Percentiles rank a stretch among this genome's conserved stretches.
Conservation (phyloP, 1,284 basidiomycete species). For the Chalciporus sp. region DNA sequence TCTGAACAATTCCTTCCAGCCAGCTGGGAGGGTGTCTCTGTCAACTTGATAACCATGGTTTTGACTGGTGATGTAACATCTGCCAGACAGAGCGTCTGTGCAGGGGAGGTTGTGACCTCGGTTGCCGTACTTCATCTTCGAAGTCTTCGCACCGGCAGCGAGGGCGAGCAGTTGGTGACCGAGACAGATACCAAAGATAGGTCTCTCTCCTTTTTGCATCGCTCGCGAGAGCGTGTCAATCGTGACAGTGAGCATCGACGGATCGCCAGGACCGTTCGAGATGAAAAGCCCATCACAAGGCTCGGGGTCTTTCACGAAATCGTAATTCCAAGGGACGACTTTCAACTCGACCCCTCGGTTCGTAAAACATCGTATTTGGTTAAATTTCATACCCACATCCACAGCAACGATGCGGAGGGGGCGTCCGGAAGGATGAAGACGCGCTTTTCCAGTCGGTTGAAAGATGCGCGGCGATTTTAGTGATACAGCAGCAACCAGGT, state of each 20-base stretch:
- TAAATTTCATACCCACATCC: slow-evolving; percentile 99
- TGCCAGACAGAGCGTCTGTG: slow-evolving; percentile 89
- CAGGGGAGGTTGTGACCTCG: slow-evolving; percentile 99
- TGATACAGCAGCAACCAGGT: slow-evolving; percentile 93
- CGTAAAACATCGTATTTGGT: slow-evolving; percentile 97
- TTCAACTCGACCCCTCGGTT: slow-evolving; percentile 94
- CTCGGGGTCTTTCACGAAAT: slow-evolving; percentile 78
- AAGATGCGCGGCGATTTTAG: slow-evolving; percentile 72
- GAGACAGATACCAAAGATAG: slow-evolving; percentile 98
- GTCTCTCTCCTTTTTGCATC: slow-evolving; percentile 74
- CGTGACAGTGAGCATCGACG: slow-evolving; percentile 81
- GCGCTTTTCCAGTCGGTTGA: slow-evolving; percentile 58
- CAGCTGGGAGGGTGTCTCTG: slow-evolving; percentile 72
- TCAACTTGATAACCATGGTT: slow-evolving; percentile 99
- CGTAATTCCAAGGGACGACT: slow-evolving; percentile 97
- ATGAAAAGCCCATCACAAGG: slow-evolving; percentile 95
- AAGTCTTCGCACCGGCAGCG: slow-evolving; percentile 91
- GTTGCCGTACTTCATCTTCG: slow-evolving; percentile 99
- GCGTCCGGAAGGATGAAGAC: slow-evolving; percentile 80
- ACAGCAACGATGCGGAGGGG: slow-evolving; percentile 86
- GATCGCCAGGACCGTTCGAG: slow-evolving; percentile 98
- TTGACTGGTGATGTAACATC: slow-evolving; percentile 99
- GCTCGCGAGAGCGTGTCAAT: slow-evolving; percentile 74
- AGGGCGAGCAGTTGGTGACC: slow-evolving; percentile 97
- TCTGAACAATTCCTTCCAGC: slow-evolving; percentile 93